These are phyloP conservation scores for Bremia lactucae DNA, from an alignment of 352 stramenopile genomes.

Conservation along the genomic window DNA sequence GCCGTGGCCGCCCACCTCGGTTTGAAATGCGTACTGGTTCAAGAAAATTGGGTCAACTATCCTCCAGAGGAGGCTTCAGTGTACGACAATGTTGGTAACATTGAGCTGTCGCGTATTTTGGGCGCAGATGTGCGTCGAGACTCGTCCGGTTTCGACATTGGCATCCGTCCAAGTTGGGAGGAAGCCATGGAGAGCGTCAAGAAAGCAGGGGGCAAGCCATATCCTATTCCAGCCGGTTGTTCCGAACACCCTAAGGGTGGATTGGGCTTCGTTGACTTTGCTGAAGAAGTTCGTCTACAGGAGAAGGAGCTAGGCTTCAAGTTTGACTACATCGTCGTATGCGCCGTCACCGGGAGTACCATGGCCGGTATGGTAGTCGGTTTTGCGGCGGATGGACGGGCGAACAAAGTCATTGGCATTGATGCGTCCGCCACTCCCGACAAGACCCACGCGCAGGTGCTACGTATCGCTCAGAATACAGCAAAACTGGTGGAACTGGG, in stretches of 20 bases:
- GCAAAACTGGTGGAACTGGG: slow-evolving; percentile 23
- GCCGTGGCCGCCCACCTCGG: slow-evolving; percentile 22
- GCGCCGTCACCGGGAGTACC: slow-evolving; percentile 25
- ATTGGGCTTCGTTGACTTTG: slow-evolving; percentile 25
- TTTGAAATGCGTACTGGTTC: slow-evolving; percentile 28
- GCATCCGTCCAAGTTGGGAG: slow-evolving; percentile 28
- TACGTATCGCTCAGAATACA: slow-evolving; percentile 25
- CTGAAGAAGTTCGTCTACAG: slow-evolving; percentile 22
- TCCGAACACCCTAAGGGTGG: slow-evolving; percentile 26
- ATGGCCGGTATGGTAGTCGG: slow-evolving; percentile 30
- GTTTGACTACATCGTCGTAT: slow-evolving; percentile 30
- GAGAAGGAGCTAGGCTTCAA: slow-evolving; percentile 27
- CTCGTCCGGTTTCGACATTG: slow-evolving; percentile 22
- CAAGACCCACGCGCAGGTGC: slow-evolving; percentile 25
- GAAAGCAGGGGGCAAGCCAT: slow-evolving; percentile 25
- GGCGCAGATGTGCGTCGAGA: slow-evolving; percentile 22
- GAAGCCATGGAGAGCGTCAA: slow-evolving; percentile 24
- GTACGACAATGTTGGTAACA: slow-evolving; percentile 28
- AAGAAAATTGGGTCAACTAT: slow-evolving; percentile 33
- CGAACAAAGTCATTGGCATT: slow-evolving; percentile 31
- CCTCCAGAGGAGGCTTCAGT: slow-evolving; percentile 13
- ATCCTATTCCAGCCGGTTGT: slow-evolving; percentile 24
- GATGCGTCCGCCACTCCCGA: slow-evolving; percentile 24
- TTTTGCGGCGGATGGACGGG: slow-evolving; percentile 21
- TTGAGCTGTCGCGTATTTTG: slow-evolving; percentile 24